These are phyloP conservation scores for Diaporthe sp. DNA, from an alignment of 2,329 filamentous ascomycete genomes.

Conservation along the genomic window DNA sequence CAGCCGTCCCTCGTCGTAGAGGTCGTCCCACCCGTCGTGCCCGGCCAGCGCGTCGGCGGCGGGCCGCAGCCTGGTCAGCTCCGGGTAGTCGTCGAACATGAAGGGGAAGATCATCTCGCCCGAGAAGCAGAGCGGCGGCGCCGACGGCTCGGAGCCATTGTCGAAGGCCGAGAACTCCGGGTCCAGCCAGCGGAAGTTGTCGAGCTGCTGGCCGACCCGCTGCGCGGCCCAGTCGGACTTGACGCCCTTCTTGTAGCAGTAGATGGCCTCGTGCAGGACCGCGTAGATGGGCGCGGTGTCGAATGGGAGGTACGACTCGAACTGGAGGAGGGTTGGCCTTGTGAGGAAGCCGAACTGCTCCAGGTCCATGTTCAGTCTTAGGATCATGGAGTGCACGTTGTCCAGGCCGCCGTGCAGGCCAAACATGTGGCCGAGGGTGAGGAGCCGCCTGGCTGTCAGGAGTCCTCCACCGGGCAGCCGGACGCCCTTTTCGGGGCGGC, in stretches of 20 bases:
- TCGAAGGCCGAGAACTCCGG: conserved; percentile 53
- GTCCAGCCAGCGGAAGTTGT: conserved; percentile 65
- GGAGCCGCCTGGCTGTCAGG: conserved; percentile 80
- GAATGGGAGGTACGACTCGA: conserved; percentile 78
- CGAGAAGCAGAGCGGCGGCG: conserved; percentile 78
- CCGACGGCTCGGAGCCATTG: conserved; percentile 48
- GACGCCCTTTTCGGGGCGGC: conserved; percentile 57
- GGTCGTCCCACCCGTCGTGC: conserved; percentile 69
- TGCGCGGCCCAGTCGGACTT: conserved; percentile 82
- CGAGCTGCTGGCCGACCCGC: conserved; percentile 65
- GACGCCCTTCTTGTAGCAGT: conserved; percentile 76
- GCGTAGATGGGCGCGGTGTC: conserved; percentile 87
- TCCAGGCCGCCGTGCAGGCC: conserved; percentile 85
- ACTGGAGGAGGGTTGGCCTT: conserved; percentile 73
- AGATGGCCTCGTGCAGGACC: conserved; percentile 88
- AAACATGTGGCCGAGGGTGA: conserved; percentile 83
- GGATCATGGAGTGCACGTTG: conserved; percentile 78
- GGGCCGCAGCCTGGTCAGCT: conserved; percentile 76
- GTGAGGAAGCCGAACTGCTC: conserved; percentile 82
- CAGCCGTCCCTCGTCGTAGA: conserved; percentile 74
- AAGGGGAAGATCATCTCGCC: conserved; percentile 94
- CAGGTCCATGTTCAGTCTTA: conserved; percentile 79
- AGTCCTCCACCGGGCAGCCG: conserved; percentile 79
- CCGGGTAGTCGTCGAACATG: conserved; percentile 84
- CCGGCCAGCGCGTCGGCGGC: conserved; percentile 77